Conservation (phyloP, 2,329 filamentous ascomycete genomes). For the Cytospora mali region DNA sequence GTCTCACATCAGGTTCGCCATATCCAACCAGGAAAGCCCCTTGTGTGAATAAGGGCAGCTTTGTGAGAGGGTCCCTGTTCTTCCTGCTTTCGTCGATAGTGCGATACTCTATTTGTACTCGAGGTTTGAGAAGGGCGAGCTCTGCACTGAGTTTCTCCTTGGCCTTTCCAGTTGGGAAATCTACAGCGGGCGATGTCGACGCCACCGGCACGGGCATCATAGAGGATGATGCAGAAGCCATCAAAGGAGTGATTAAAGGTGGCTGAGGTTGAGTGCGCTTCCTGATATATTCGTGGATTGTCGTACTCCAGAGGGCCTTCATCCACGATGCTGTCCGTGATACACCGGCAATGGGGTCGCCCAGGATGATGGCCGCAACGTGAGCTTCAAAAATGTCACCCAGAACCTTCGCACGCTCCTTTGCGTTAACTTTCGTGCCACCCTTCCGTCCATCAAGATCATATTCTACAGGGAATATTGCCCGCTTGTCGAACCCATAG, state of each 20-base stretch:
- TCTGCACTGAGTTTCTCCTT: constrained; percentile 53
- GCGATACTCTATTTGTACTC: constrained; percentile 25
- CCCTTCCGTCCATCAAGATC: constrained; percentile 37
- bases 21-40: constrained; percentile 69
- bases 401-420: constrained; percentile 69
- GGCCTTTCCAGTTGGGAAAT: neutral
- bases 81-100: constrained; percentile 43
- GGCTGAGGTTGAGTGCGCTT: constrained; percentile 25
- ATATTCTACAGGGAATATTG: constrained; percentile 57
- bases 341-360: constrained; percentile 66
- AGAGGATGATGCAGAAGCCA: constrained; percentile 47
- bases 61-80: constrained; percentile 56
- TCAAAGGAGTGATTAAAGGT: constrained; percentile 23
- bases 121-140: constrained; percentile 16
- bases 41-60: constrained; percentile 62
- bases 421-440: constrained; percentile 48
- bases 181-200: neutral
- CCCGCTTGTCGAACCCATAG: constrained; percentile 71
- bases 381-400: constrained; percentile 93
- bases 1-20: constrained; percentile 59
- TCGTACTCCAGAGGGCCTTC: constrained; percentile 71
- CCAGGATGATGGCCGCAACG: constrained; percentile 75
- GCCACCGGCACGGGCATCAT: constrained; percentile 41
- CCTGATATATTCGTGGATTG: constrained; percentile 58
- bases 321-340: constrained; percentile 69